Base-by-base conservation (phyloP, 768 basidiomycete species). In the Leccinum rimulosum region DNA sequence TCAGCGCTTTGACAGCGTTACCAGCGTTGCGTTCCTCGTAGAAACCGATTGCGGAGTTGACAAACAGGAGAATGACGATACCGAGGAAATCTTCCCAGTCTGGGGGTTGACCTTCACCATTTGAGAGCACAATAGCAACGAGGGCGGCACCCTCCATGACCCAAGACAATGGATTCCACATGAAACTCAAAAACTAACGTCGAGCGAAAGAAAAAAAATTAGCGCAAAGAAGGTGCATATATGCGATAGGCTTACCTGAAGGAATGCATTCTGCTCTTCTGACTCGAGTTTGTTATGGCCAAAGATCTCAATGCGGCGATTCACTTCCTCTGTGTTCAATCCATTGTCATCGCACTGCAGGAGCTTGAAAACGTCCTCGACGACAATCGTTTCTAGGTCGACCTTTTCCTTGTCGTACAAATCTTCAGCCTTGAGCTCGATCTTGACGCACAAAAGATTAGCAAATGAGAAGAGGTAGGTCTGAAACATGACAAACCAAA, bases 101-200 rank as follows among this genome's bases (percentile, higher is more conserved):
- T 19, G 96, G 96, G 30, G 95, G 85, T 56, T 81, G 78, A 57
- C 80, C 78, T 67, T 87, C 86, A 75, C 96, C 96, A 75, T 98
- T 98, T 57, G 96, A 97, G 31, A 98, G 85, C 45, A 85, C 94
- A 73, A 98, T 98, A 51, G 96, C 95, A 64, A 95, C 93, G 31
- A 94, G 81, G 8, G 93, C 91, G 40, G 95, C 95, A 62, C 89
- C 94, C 76, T 98, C 96, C 96, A 98, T 98, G 76, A 98, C 96
- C 96, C 96, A 98, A 35, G 96, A 98, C 12, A 98, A 81, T 48
- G 96, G 96, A 79, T 98, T 98, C 96, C 96, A 98, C 96, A 98
- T 98, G 84, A 98, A 98, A 73, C 87, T 87, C 66, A 94, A 78
- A 76, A 95, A 94, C 91, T 92, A 47, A 30, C 0, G 10, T 30